A percentile compares a stretch with the other conserved stretches of the same genome.
Evolutionary conservation across 352 stramenopile genomes (phyloP).

Genomic region (Globisporangium mamillatum): DNA sequence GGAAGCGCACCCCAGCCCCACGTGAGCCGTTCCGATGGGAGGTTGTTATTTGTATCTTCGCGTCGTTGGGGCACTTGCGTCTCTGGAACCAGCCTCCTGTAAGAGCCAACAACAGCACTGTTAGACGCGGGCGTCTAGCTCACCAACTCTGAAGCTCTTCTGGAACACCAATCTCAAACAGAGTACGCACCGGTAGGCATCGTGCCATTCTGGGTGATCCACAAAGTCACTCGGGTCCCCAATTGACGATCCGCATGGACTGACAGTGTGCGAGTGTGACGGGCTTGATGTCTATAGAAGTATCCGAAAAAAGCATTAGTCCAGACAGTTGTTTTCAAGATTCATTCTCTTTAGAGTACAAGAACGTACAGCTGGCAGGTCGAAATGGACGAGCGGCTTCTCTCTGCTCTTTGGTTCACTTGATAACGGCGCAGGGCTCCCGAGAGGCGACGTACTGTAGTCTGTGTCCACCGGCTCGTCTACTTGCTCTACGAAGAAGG

Average conservation of each 20-base stretch:
- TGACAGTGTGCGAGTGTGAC: constrained; percentile 1
- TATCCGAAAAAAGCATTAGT: neutral
- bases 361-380: constrained; percentile 1
- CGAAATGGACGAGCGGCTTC: constrained; percentile 8
- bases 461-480: constrained; percentile 57
- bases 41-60: constrained; percentile 9
- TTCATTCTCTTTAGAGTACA: neutral
- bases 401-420: neutral
- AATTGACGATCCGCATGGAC: constrained; percentile 7
- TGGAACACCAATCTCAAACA: neutral
- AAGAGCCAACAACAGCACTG: neutral
- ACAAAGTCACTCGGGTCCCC: neutral
- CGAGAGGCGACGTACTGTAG: constrained; percentile 61
- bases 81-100: constrained; percentile 10
- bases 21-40: constrained; percentile 36
- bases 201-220: constrained; percentile 26
- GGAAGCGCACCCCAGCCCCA: constrained; percentile 57
- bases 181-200: constrained; percentile 26
- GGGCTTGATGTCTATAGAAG: neutral
- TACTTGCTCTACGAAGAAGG: constrained; percentile 73
- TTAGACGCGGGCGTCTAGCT: neutral
- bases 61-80: constrained; percentile 10
- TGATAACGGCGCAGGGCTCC: constrained; percentile 30
- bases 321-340: neutral
- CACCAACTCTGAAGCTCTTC: neutral